phyloP scores from a whole-genome alignment of 306 rosid genomes.

The Macrotyloma uniflorum region DNA sequence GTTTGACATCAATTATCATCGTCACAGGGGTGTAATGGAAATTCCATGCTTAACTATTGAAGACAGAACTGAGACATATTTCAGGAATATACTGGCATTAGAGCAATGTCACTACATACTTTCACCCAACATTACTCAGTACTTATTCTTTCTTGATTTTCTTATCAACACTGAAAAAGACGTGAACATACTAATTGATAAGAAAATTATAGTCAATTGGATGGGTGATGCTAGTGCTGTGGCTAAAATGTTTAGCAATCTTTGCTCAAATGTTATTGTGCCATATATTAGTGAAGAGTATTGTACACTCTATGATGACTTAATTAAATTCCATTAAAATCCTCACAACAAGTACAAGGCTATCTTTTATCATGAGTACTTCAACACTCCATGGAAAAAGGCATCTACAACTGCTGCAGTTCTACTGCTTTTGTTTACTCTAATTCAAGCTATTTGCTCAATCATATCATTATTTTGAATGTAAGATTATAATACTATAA shows the following conservation, averaged over 20 bases:
- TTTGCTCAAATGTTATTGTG: background rate
- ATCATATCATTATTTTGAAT: background rate
- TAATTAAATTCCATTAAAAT: background rate
- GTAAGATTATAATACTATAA: background rate
- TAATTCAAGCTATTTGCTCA: background rate
- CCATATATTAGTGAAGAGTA: background rate
- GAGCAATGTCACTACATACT: background rate
- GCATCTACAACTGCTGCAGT: background rate
- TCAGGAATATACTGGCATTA: conserved; percentile 27
- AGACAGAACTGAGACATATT: background rate
- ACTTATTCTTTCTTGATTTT: conserved; percentile 10
- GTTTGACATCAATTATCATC: conserved; percentile 31
- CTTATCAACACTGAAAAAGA: conserved; percentile 29
- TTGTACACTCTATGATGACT: background rate
- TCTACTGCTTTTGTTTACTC: background rate
- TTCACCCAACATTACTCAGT: background rate
- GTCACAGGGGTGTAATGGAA: background rate
- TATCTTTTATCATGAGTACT: background rate
- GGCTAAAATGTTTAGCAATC: background rate
- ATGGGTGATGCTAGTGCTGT: conserved; percentile 26
- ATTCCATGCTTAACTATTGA: conserved; percentile 24
- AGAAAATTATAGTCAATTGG: conserved; percentile 4
- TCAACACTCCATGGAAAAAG: background rate
- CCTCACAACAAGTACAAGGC: background rate
- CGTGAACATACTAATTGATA: conserved; percentile 7